Base-by-base conservation (phyloP, 257 asterid species). In the Plectranthus barbatus region DNA sequence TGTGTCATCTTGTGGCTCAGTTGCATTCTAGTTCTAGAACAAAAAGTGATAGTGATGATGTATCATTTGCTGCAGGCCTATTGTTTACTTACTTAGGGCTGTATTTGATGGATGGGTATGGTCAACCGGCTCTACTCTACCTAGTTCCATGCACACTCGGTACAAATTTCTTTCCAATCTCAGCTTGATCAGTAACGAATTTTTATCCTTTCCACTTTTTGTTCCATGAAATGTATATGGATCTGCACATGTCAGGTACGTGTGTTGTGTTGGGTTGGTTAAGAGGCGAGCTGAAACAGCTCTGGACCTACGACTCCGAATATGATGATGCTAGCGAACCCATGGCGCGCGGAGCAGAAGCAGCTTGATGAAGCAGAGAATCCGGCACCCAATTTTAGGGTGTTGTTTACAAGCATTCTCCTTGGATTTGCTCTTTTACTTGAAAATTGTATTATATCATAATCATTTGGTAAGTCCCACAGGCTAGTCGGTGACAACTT, bases 81-180 rank as follows among this genome's bases (percentile, higher is more conserved):
- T 13, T 77, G 39, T 76, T 81, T 29, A 88, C 98, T 34, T 91
- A 88, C 76, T 31, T 86, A 57, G 98, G 85, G 52, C 68, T 91
- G 87, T 91, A 86, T 74, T 77, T 91, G 68, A 91, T 91, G 98
- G 47, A 84, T n/a, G 98, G 96, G 29, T 88, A 88, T 36, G 98
- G 98, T 58, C 96, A 91, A 68, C 98, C 98, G 0, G 98, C 98
- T 54, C 94, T 91, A 63, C 90, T 91, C 52, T 91, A 91, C 77
- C 90, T 91, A 55, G 98, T 91, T 61, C 98, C 98, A 0, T 91
- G 95, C 68, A 88, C 98, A 49, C 72, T 91, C 41, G 96, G 98
- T 91, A 79, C 58, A 70, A 24, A 51, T 65, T 58, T 49, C 56
- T 50, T 46, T 12, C 54, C 50, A 13, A 9, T 48, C 51, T 47